Conservation (phyloP, 768 basidiomycete species). For the Leccinellum albellum region DNA sequence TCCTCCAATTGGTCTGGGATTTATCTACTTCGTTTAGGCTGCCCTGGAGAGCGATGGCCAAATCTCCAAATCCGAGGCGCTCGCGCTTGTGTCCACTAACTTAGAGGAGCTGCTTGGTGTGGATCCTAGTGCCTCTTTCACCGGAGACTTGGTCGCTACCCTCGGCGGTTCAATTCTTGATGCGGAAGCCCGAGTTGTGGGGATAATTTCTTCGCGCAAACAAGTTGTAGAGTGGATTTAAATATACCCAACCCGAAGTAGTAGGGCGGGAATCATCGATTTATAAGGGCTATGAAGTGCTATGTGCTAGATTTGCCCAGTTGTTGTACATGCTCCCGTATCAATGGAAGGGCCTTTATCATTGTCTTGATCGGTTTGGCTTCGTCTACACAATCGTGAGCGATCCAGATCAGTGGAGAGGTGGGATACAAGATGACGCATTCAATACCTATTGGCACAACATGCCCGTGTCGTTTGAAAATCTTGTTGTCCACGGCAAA, state of each 20-base stretch:
- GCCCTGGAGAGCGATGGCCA: conserved; percentile 36
- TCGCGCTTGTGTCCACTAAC: conserved; percentile 52
- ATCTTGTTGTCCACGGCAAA: conserved; percentile 37
- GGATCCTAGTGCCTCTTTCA: conserved; percentile 8
- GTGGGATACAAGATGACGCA: neutral
- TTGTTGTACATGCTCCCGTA: conserved; percentile 52
- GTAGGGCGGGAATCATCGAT: conserved; percentile 1
- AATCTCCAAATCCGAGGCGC: conserved; percentile 44
- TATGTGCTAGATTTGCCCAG: conserved; percentile 15
- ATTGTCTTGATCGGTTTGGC: conserved; percentile 75
- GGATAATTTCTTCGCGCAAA: conserved; percentile 47
- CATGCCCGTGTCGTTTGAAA: conserved; percentile 59
- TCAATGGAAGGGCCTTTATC: conserved; percentile 58
- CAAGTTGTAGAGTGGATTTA: conserved; percentile 50
- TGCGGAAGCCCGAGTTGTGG: conserved; percentile 46
- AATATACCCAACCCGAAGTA: conserved; percentile 12
- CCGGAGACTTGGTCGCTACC: conserved; percentile 55
- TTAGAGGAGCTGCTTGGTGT: conserved; percentile 45
- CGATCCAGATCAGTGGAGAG: neutral
- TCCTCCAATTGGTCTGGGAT: neutral
- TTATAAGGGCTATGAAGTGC: neutral
- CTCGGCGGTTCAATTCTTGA: conserved; percentile 52
- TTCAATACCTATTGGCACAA: conserved; percentile 59
- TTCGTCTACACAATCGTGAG: conserved; percentile 45
- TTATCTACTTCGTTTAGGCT: conserved; percentile 27